Base-by-base conservation (phyloP, 1,284 basidiomycete species). In the Rhodotorula sp. region DNA sequence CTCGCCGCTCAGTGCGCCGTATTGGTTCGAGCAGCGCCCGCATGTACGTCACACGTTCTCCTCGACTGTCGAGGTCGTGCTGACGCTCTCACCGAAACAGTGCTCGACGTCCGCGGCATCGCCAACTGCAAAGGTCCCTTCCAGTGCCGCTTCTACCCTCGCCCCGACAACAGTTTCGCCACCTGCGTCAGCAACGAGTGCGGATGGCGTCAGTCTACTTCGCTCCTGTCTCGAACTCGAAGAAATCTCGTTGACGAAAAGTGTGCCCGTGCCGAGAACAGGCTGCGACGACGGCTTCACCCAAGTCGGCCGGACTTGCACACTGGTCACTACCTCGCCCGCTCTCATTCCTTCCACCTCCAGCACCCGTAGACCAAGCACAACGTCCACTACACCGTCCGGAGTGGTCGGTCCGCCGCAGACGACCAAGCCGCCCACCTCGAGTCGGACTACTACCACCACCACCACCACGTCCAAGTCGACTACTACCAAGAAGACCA, bases 121-220 rank as follows among this genome's bases (percentile, higher is more conserved):
- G 33, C 29, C 53, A 54, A 54, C 14, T 67, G 65, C 57, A 67
- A 70, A 30, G 58, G 53, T 0, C 20, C 54, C 1, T 62, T 59
- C 42, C 69, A 71, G 29, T 71, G 69, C 60, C 48, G 60, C 3
- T 45, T 29, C 20, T 29, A 61, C 17, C 29, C 45, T 22, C 55
- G 63, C 15, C 69, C 69, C 14, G 8, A 29, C 0, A 67, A 71
- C 66, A 55, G 48, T 24, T 17, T 24, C 29, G 48, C 55, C 10
- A 33, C 20, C 0, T 71, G 69, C 60, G 2, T 44, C 5, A 8
- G 14, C 29, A 62, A 59, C 33, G 12, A 8, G 5, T 71, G 69
- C 56, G n/a, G 54, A 0, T 71, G 58, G 49, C 6, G 68, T 69
- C 8, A 51, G 64, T 55, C 58, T 0, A 18, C 33, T 24, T 42